Base-by-base conservation (phyloP, 805 yeast species). In the Myxozyma udenii region DNA sequence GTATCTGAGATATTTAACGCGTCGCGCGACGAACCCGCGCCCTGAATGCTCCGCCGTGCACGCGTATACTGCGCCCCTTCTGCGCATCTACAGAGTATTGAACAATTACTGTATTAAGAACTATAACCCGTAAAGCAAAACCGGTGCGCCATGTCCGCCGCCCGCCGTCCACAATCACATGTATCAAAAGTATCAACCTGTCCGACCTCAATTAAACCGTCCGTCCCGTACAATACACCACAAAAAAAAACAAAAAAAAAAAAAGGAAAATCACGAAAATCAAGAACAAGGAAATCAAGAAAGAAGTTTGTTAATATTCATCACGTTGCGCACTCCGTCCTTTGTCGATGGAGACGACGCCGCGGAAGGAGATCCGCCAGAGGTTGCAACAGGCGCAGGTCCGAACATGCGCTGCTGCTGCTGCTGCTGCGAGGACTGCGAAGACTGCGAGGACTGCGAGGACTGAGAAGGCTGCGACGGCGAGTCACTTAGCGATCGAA, bases 281-380 rank as follows among this genome's bases (percentile, higher is more conserved):
- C 40, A 9, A 16, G 14, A 16, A 7, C 12, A 36, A 36, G 40
- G 19, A 14, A 46, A 22, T 47, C 26, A 48, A 14, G 58, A 53
- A 9, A 53, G 33, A 2, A 53, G 42, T 3, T 51, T 51, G 28
- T 46, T 50, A 36, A 53, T 53, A 25, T 51, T 50, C 58, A 53
- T 53, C 30, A 53, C 55, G 21, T 46, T 53, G 14, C 57, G 44
- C 39, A 40, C 45, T 2, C 22, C 36, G 19, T 12, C 16, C n/a
- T 12, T 18, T 36, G 35, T n/a, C n/a, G n/a, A n/a, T n/a, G n/a
- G n/a, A n/a, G n/a, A n/a, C n/a, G 38, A 5, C 11, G 4, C 12
- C 6, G 9, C 38, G 12, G 38, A n/a, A 35, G 18, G 6, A 35
- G 5, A 6, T 6, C 6, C 38, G 6, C 38, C 38, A 35, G 14